These are phyloP conservation scores for Ceriops zippeliana DNA, from an alignment of 345 rosid genomes.

Conservation along the genomic window DNA sequence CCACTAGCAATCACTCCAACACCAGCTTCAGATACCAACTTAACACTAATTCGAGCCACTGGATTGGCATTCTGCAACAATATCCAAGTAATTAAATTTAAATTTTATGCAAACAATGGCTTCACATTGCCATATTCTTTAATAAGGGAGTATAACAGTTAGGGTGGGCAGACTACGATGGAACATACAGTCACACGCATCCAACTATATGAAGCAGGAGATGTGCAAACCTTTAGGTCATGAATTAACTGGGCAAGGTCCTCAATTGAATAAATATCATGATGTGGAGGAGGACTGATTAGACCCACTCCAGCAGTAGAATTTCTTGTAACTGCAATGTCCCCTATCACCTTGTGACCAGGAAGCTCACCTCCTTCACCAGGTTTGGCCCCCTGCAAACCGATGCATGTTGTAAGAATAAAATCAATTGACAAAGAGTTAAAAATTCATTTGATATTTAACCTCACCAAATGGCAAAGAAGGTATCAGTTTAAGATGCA, in stretches of 20 bases:
- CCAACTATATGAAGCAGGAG: not conserved
- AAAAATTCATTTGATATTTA: slow-evolving; percentile 26
- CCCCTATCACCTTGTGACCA: slow-evolving; percentile 97
- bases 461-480: slow-evolving; percentile 47
- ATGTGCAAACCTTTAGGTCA: slow-evolving; percentile 80
- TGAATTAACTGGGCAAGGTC: slow-evolving; percentile 98
- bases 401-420: slow-evolving; percentile 22
- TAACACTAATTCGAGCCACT: slow-evolving; percentile 81
- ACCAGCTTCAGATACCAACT: slow-evolving; percentile 95
- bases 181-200: not conserved
- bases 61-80: slow-evolving; percentile 82
- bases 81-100: not conserved
- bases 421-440: slow-evolving; percentile 10
- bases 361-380: slow-evolving; percentile 99
- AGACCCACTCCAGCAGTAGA: slow-evolving; percentile 99
- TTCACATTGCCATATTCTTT: not conserved
- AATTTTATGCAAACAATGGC: not conserved
- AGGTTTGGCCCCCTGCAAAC: slow-evolving; percentile 92
- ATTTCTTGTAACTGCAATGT: slow-evolving; percentile 87
- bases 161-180: not conserved
- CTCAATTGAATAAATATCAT: slow-evolving; percentile 97
- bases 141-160: not conserved
- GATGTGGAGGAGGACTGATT: slow-evolving; percentile 99
- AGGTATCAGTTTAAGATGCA: slow-evolving; percentile 45
- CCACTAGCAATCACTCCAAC: slow-evolving; percentile 99